phyloP scores from a whole-genome alignment of 2,329 filamentous ascomycete genomes.

The Knufia fluminis region DNA sequence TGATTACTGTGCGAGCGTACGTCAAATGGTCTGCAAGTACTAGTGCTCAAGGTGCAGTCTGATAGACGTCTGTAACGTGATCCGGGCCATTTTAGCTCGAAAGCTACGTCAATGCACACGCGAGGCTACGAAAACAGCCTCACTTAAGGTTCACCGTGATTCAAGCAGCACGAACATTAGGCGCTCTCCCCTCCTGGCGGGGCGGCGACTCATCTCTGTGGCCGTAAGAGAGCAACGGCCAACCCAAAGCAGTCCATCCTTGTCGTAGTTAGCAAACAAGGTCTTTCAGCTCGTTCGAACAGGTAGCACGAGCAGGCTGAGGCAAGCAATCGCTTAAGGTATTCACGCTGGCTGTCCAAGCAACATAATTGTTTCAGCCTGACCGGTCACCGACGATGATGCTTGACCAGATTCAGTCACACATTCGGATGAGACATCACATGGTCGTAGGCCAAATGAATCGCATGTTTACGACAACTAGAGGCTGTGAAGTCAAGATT shows the following conservation, averaged over 20 bases:
- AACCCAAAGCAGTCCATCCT: neutral
- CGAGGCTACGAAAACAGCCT: neutral
- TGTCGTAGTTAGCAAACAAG: neutral
- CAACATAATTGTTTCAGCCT: neutral
- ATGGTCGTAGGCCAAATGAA: neutral
- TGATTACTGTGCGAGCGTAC: too few species aligned
- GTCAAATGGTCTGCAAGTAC: too few species aligned
- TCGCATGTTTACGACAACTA: conserved; percentile 5
- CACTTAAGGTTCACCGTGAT: neutral
- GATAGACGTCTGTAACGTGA: neutral
- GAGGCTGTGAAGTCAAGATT: conserved; percentile 9
- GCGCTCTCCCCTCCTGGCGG: neutral
- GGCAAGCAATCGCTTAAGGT: neutral
- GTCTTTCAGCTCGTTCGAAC: neutral
- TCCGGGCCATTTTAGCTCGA: too few species aligned
- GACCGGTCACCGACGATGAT: neutral
- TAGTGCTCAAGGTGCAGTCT: neutral
- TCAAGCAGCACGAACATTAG: neutral
- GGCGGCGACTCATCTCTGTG: too few species aligned
- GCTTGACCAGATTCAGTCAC: neutral
- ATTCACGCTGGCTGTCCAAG: neutral
- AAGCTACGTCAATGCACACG: too few species aligned
- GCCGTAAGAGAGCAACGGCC: neutral
- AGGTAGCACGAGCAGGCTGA: neutral
- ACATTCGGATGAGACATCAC: neutral